A percentile compares a stretch with the other conserved stretches of the same genome.
Evolutionary conservation across 1,139 yeast species (phyloP).

Genomic region (Torulaspora globosa): DNA sequence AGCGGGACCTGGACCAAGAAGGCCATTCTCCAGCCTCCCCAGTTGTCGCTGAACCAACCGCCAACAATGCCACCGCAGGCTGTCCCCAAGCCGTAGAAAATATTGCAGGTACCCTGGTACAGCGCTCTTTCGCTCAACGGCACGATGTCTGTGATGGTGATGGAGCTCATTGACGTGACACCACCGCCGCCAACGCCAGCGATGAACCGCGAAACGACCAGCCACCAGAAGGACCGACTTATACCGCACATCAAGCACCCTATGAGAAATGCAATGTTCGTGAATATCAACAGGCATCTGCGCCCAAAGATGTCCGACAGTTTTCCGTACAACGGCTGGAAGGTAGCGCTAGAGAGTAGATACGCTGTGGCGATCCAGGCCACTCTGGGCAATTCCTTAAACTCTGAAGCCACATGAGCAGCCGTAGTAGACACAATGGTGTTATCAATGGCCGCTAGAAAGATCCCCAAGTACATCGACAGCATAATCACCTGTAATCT

Average conservation of each 20-base stretch:
- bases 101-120: slow-evolving; percentile 59
- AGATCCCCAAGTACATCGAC: slow-evolving; percentile 47
- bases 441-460: slow-evolving; percentile 59
- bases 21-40: slow-evolving; percentile 78
- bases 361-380: slow-evolving; percentile 63
- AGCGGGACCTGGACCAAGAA: slow-evolving; percentile 63
- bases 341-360: slow-evolving; percentile 56
- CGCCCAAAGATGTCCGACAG: slow-evolving; percentile 84
- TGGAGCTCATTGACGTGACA: slow-evolving; percentile 50
- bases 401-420: slow-evolving; percentile 59
- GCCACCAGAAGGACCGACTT: slow-evolving; percentile 48
- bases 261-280: slow-evolving; percentile 47
- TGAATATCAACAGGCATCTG: slow-evolving; percentile 48
- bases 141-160: slow-evolving; percentile 54
- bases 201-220: slow-evolving; percentile 59
- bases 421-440: slow-evolving; percentile 60
- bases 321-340: slow-evolving; percentile 80
- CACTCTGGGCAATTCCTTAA: slow-evolving; percentile 49
- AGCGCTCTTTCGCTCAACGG: slow-evolving; percentile 56
- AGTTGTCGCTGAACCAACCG: slow-evolving; percentile 37
- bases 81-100: slow-evolving; percentile 65
- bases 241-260: slow-evolving; percentile 56
- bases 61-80: slow-evolving; percentile 70
- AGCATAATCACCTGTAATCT: slow-evolving; percentile 32
- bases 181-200: slow-evolving; percentile 70